Conservation (phyloP, 306 rosid species). For the Oxytropis ochrocephala region DNA sequence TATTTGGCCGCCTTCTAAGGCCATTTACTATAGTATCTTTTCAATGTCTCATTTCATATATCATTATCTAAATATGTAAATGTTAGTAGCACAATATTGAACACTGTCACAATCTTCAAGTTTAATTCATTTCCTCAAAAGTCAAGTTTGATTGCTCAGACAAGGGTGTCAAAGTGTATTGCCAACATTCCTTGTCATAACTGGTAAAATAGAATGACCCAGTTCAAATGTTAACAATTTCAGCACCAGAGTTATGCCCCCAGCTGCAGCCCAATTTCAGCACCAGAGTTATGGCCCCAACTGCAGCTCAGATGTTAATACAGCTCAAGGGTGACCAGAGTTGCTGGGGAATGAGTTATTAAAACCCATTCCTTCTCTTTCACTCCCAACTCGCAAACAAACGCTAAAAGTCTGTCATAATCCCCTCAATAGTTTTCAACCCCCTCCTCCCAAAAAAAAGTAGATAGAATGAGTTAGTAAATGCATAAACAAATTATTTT, state of each 20-base stretch:
- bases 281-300: too few species aligned
- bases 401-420: not conserved
- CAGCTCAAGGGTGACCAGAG: not conserved
- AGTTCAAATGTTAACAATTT: not conserved
- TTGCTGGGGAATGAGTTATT: too few species aligned
- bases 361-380: too few species aligned
- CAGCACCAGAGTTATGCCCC: not conserved
- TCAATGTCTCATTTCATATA: not conserved
- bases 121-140: not conserved
- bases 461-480: not conserved
- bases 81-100: not conserved
- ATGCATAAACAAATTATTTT: not conserved
- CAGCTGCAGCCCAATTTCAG: not conserved
- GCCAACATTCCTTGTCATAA: not conserved
- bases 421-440: not conserved
- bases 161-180: too few species aligned
- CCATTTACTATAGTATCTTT: not conserved
- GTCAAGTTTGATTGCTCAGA: not conserved
- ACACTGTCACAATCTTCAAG: not conserved
- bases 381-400: too few species aligned
- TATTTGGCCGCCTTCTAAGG: not conserved
- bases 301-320: too few species aligned
- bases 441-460: not conserved
- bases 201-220: not conserved
- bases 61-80: not conserved